Base-by-base conservation (phyloP, 2,329 filamentous ascomycete species). In the Fusarium incarnatum region DNA sequence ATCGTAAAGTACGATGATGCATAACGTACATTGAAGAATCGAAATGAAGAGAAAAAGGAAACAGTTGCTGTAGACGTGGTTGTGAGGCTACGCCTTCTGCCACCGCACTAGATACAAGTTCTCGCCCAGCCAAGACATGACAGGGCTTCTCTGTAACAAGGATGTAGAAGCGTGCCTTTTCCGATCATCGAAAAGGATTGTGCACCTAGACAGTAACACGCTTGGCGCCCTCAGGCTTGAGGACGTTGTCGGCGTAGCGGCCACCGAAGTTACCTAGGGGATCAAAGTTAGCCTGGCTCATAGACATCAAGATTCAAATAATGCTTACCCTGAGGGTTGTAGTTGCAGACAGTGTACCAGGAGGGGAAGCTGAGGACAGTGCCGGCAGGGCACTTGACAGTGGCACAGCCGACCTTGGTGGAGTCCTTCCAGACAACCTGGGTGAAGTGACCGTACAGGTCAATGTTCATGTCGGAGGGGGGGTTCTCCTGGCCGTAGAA, bases 341-440 rank as follows among this genome's bases (percentile, higher is more conserved):
- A 97, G 87, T 97, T 95, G 90, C 94, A 97, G 76, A 97, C 93
- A 30, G 92, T 94, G 84, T 89, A 94, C 82, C 87, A 89, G n/a
- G 89, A 81, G 40, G 84, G 85, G 83, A 89, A 79, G 71, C 63
- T 71, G 23, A 77, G 68, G 68, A 88, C 80, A 34, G 82, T 86
- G 60, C 86, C 85, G 37, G 81, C 75, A 15, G 79, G 74, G 81
- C 91, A 92, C 77, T 94, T 91, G 54, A 89, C 87, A 81, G 94
- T 93, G 79, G 94, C 92, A 65, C 82, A 84, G 46, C 82, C 82
- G 27, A 83, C 76, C 65, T 77, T 77, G 49, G 72, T 75, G 47
- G 80, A 74, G 22, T 59, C 62, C 75, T 81, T 80, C 82, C 82
- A 84, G 70, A 83, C 78, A 45, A 83, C 57, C 77, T 83, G 81